These are phyloP conservation scores for Capronia americana DNA, from an alignment of 2,329 filamentous ascomycete genomes.

Conservation along the genomic window DNA sequence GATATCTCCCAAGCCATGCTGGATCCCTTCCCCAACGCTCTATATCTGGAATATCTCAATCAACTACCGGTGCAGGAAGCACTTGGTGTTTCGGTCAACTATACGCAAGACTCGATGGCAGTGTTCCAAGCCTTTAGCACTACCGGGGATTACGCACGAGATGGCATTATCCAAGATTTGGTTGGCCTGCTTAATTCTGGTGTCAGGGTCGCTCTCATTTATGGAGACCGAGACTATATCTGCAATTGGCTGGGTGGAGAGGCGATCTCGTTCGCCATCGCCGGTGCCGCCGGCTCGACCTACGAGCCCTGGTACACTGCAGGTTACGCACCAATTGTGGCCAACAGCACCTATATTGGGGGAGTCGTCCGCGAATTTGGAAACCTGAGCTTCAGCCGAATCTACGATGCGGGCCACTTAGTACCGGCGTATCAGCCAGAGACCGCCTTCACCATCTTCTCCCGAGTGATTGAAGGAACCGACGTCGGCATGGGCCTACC, in stretches of 20 bases:
- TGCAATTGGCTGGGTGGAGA: constrained; percentile 56
- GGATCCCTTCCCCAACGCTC: constrained; percentile 64
- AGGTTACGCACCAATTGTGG: constrained; percentile 57
- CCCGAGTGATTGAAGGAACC: constrained; percentile 57
- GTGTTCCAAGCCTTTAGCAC: constrained; percentile 42
- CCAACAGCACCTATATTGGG: constrained; percentile 57
- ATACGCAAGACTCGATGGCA: constrained; percentile 45
- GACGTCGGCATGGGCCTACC: constrained; percentile 58
- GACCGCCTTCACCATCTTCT: constrained; percentile 61
- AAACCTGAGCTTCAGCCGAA: constrained; percentile 55
- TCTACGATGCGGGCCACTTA: constrained; percentile 62
- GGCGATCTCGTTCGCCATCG: constrained; percentile 54
- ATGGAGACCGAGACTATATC: constrained; percentile 46
- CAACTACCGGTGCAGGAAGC: constrained; percentile 60
- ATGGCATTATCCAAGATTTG: constrained; percentile 42
- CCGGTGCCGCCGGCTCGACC: constrained; percentile 39
- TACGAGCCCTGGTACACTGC: constrained; percentile 44
- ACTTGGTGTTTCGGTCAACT: constrained; percentile 60
- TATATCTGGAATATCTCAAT: constrained; percentile 66
- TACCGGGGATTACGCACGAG: constrained; percentile 40
- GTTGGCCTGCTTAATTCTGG: constrained; percentile 46
- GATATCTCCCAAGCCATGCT: constrained; percentile 63
- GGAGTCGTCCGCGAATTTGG: constrained; percentile 51
- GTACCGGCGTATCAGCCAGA: constrained; percentile 60
- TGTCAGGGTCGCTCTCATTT: constrained; percentile 55